Evolutionary conservation across 2,329 filamentous ascomycete genomes (phyloP).

Genomic region (Tothia fuscella): DNA sequence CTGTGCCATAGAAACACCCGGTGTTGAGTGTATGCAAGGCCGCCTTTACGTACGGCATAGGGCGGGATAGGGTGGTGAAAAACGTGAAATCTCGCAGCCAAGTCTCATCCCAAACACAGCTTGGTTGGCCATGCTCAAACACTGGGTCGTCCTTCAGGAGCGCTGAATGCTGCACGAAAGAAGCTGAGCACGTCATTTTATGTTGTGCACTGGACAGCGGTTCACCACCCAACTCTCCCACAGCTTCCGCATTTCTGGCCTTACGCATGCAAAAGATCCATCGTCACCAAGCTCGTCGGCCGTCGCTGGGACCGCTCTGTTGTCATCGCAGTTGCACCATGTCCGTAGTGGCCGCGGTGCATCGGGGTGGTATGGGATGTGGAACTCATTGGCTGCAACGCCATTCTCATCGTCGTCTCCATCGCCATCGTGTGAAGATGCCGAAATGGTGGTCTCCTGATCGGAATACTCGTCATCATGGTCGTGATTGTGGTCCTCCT

Average conservation of each 20-base stretch:
- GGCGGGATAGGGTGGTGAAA: too few species aligned
- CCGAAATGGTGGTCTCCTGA: background rate
- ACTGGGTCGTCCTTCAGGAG: too few species aligned
- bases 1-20: too few species aligned
- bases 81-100: too few species aligned
- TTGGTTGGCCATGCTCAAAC: too few species aligned
- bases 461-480: background rate
- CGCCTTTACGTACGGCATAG: too few species aligned
- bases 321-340: slow-evolving; percentile 11
- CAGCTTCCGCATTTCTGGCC: slow-evolving; percentile 36
- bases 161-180: too few species aligned
- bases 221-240: slow-evolving; percentile 44
- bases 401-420: slow-evolving; percentile 25
- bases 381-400: slow-evolving; percentile 25
- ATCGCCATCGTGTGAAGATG: background rate
- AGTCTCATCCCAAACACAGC: too few species aligned
- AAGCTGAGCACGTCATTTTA: too few species aligned
- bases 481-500: slow-evolving; percentile 16
- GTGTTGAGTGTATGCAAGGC: too few species aligned
- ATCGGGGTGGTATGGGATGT: slow-evolving; percentile 5
- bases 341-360: slow-evolving; percentile 32
- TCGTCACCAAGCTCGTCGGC: slow-evolving; percentile 38
- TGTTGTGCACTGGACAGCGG: slow-evolving; percentile 1
- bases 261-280: slow-evolving; percentile 30
- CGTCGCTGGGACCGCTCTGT: slow-evolving; percentile 17